phyloP scores from a whole-genome alignment of 2,329 filamentous ascomycete genomes.

The Rhexocercosporidium sp. region DNA sequence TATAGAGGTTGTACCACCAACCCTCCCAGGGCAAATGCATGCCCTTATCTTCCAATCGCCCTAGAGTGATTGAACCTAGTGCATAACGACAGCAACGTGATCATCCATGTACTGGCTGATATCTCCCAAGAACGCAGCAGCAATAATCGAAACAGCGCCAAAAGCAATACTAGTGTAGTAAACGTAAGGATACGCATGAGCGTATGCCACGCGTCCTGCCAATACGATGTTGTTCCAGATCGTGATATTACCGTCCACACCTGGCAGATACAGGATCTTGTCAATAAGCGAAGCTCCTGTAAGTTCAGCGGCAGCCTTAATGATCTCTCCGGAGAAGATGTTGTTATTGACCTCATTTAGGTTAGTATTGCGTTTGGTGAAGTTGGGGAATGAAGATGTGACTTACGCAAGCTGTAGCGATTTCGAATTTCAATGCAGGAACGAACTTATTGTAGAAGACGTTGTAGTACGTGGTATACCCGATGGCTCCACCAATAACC shows the following conservation, averaged over 20 bases:
- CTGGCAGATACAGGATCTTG: conserved; percentile 53
- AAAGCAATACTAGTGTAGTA: conserved; percentile 69
- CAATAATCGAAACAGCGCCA: conserved; percentile 59
- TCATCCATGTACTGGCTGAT: conserved; percentile 64
- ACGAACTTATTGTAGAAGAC: conserved; percentile 53
- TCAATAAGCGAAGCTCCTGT: conserved; percentile 58
- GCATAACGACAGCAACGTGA: conserved; percentile 55
- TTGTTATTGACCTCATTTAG: conserved; percentile 19
- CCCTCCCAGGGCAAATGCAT: no score
- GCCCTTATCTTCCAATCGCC: neutral
- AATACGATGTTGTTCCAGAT: conserved; percentile 57
- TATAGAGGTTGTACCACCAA: no score
- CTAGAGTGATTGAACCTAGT: conserved; percentile 23
- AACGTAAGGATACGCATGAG: conserved; percentile 63
- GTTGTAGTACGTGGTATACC: conserved; percentile 64
- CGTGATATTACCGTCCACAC: conserved; percentile 56
- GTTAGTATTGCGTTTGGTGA: neutral
- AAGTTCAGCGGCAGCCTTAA: conserved; percentile 56
- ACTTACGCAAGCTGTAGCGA: conserved; percentile 24
- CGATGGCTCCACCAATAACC: conserved; percentile 63
- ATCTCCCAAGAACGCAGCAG: conserved; percentile 62
- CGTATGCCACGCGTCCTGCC: conserved; percentile 61
- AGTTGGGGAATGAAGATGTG: neutral
- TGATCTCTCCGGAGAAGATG: conserved; percentile 45
- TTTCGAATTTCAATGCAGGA: conserved; percentile 36